phyloP scores from a whole-genome alignment of 331 rosid species.

The Pyrus hybrid region DNA sequence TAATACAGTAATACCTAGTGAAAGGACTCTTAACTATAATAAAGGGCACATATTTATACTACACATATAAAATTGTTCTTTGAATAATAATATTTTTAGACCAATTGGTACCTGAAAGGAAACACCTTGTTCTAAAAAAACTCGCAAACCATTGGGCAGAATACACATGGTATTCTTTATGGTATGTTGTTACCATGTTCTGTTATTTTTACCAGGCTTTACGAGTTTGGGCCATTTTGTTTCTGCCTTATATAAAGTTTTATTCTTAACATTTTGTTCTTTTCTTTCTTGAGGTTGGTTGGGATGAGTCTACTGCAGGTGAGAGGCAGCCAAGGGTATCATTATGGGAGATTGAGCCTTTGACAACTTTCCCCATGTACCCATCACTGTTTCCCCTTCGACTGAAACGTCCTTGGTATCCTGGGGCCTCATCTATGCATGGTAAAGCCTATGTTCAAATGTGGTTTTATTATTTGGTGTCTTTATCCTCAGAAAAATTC shows the following conservation, averaged over 20 bases:
- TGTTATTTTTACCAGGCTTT: not conserved
- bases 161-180: no score
- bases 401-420: slow-evolving; percentile 86
- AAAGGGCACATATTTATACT: no score
- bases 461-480: not conserved
- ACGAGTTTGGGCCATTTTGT: not conserved
- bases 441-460: slow-evolving; percentile 28
- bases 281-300: slow-evolving; percentile 54
- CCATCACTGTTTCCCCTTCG: slow-evolving; percentile 83
- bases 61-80: no score
- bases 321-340: slow-evolving; percentile 87
- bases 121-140: no score
- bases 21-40: no score
- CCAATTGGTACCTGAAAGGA: no score
- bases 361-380: slow-evolving; percentile 86
- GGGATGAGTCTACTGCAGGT: slow-evolving; percentile 91
- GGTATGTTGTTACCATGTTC: not conserved
- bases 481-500: not conserved
- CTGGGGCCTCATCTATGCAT: slow-evolving; percentile 57
- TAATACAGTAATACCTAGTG: no score
- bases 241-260: not conserved
- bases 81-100: no score
- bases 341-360: slow-evolving; percentile 90
- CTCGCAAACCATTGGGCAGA: no score
- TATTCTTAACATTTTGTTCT: not conserved